Evolutionary conservation across 441 rosid genomes (phyloP), one percentile per base, ranked within the genome.

Genomic region (Macaranga tanarius): DNA sequence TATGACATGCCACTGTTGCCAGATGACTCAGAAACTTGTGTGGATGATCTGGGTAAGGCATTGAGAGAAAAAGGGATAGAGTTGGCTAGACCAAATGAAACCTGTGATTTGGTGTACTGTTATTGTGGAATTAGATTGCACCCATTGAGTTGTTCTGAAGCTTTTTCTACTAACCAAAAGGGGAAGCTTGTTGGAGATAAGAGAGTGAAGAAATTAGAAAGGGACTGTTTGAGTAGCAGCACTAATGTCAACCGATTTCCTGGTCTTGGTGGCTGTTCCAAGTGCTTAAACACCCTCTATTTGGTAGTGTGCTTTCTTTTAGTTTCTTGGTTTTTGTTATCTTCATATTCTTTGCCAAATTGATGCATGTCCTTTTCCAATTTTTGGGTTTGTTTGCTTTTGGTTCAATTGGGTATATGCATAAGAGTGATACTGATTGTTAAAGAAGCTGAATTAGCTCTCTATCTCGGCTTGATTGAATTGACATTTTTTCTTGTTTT

Each of bases 11-110:
- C 98, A 20, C 56, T 90, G 77, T 87, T 94, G 40, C 98, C 98
- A 0, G 97, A 92, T 45, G 98, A 94, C 76, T 92, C 98, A 25
- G 98, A 92, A 81, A 90, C 96, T 11, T 94, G 98, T 76, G 91
- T 92, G 10, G 96, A 92, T 42, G 89, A 79, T 16, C 60, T 94
- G 20, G 97, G 89, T 69, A 89, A 85, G 60, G 89, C 89, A 11
- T 55, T 94, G 83, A 88, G 76, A 22, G 82, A 78, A 76, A 86
- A 80, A 78, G 98, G 97, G 56, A 81, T 94, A 0, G 88, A 84
- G 76, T 74, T 94, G 54, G 79, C 75, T 3, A 78, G 77, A 48
- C 95, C 92, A 0, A 92, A 92, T 69, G 93, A 89, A 83, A 89
- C 96, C 0, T 94, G 98, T 76, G 98, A 90, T 79, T 73, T 86